Conservation (phyloP, 352 stramenopile genomes). For the Phytopythium aichiense region DNA sequence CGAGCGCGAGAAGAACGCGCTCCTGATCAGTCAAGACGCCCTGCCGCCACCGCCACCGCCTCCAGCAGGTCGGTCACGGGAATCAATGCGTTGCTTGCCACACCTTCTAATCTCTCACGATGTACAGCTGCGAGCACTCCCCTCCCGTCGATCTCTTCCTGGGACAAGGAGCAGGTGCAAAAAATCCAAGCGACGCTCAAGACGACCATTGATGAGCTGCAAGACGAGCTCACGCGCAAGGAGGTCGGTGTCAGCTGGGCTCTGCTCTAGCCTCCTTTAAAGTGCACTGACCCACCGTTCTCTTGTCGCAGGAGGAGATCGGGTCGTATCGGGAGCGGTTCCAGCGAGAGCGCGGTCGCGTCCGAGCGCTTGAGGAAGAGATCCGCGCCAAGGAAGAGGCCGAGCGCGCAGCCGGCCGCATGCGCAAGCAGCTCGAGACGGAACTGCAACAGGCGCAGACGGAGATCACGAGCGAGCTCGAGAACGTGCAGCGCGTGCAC, state of each 20-base stretch:
- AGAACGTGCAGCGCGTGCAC: conserved; percentile 42
- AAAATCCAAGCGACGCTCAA: conserved; percentile 74
- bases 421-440: conserved; percentile 42
- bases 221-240: conserved; percentile 71
- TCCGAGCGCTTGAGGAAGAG: conserved; percentile 56
- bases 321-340: conserved; percentile 38
- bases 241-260: conserved; percentile 24
- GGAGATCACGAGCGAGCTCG: conserved; percentile 46
- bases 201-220: conserved; percentile 71
- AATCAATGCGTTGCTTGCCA: not conserved
- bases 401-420: conserved; percentile 23
- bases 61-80: conserved; percentile 7
- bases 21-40: conserved; percentile 22
- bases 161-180: conserved; percentile 65
- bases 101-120: no score
- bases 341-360: conserved; percentile 45
- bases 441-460: conserved; percentile 52
- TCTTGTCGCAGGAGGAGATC: conserved; percentile 29
- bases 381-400: conserved; percentile 36
- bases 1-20: conserved; percentile 61
- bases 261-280: not conserved
- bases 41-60: conserved; percentile 8
- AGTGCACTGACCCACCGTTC: not conserved
- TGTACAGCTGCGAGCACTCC: not conserved
- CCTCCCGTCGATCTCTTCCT: conserved; percentile 16